Base-by-base conservation (phyloP, 116 monocot species). In the Posidonia oceanica region DNA sequence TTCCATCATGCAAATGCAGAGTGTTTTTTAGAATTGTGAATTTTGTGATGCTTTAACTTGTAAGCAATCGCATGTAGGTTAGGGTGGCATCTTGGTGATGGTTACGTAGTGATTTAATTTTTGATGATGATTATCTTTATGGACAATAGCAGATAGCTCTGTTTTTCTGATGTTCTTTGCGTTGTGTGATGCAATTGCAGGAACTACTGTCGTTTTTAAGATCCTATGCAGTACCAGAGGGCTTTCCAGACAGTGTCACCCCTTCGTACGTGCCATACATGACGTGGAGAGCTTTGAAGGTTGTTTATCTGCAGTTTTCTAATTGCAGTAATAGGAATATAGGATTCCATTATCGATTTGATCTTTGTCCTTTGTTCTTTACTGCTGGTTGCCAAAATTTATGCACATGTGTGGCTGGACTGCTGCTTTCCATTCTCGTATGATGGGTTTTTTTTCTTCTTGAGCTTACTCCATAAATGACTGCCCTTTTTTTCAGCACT, bases 221-320 rank as follows among this genome's bases (percentile, higher is more conserved):
- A 75, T 97, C 97, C 4, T 97, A 92, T 74, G 92, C 89, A 15
- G 89, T 93, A 7, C 97, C 97, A 67, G 97, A 97, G 84, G 97
- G 97, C 38, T 97, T 97, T 81, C 97, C 97, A 48, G 87, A 97
- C 54, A 97, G 93, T 82, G 97, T 97, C 74, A 84, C 85, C 38
- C 97, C 97, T 71, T 97, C 97, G 52, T 97, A 92, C 75, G 97
- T 93, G 36, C 97, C 97, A 61, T 97, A 92, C 83, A 97, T 97
- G 97, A 79, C 93, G 67, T 97, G 97, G 97, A 89, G 97, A 82
- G 97, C 97, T 70, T 80, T 97, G 74, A 97, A 97, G 89, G 97
- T 93, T 58, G 15, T 68, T 29, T 15, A 20, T n/a, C 21, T 17
- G n/a, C 58, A 17, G 58, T 58, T n/a, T 58, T 1, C 4, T 29